Base-by-base conservation (phyloP, 306 rosid genomes). In the Prosopis cineraria region DNA sequence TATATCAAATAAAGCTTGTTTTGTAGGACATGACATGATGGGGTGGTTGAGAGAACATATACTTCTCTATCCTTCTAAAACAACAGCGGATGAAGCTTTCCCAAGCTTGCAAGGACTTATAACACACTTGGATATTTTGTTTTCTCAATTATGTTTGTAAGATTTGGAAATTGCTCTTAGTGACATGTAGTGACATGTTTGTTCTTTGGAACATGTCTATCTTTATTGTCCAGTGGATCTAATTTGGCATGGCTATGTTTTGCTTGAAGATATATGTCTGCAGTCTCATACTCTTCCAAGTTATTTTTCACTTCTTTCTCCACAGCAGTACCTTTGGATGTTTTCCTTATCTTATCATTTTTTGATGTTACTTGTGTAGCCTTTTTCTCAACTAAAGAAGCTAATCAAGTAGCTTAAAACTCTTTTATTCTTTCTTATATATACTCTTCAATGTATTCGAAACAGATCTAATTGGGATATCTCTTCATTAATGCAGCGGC, bases 401-500 rank as follows among this genome's bases (percentile, higher is more conserved):
- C 48, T 0, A 65, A 65, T 36, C 29, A 20, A 65, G 47, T 9
- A 3, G 16, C 45, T n/a, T n/a, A n/a, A 37, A 39, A 65, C 29
- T 0, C 12, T 36, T 3, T n/a, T n/a, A n/a, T n/a, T 52, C 22
- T 53, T 14, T 53, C 39, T 52, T 29, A 43, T 9, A 27, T 56
- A 43, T 25, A 44, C 22, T 22, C 77, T 34, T 71, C n/a, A 10
- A n/a, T 22, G n/a, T 72, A 53, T 78, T 9, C 20, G 10, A 30
- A 44, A 75, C 62, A 43, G 19, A 75, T 81, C 60, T 79, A 34
- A 78, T 73, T 40, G 62, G 22, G 70, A 68, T 71, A 47, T 80
- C 70, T 80, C 67, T 84, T 78, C 12, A 72, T 29, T 72, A 67
- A 75, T 91, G 90, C 85, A 96, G 99, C 86, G 96, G 31, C 91